Base-by-base conservation (phyloP, 495 filamentous ascomycete genomes). In the Extremus antarcticus region DNA sequence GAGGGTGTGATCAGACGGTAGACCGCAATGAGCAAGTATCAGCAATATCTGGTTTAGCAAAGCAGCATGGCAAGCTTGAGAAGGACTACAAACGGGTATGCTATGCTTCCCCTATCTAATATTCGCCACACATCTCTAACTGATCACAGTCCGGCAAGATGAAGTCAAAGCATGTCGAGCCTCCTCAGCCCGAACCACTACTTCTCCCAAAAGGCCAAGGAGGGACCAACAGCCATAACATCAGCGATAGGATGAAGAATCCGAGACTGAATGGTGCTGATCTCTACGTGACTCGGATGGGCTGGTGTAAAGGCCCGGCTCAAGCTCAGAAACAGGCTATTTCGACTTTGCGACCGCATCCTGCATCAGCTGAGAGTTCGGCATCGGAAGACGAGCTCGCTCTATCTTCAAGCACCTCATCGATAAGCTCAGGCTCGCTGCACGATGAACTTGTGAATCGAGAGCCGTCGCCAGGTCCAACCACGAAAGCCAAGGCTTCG, bases 211-310 rank as follows among this genome's bases (percentile, higher is more conserved):
- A 57, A 29, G 56, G 63, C 23, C 64, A 49, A 1, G 54, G 55
- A 4, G 54, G 57, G 7, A 55, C 59, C 15, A 38, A 1, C 17
- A 59, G 55, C 43, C 50, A 47, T 15, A 58, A 58, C 8, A 54
- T 69, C 10, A 55, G 54, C 29, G 73, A 73, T 10, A 66, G 76
- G 0, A 76, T 63, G 50, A 75, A 74, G 56, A 63, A 71, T 61
- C 63, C 69, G 11, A 68, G 73, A 20, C 68, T 78, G 0, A 66
- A 72, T 17, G 75, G 76, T 19, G 73, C 75, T 19, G 75, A 78
- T 55, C 63, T 78, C 0, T 78, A 77, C 49, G 76, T 78, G n/a
- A 71, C 71, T 19, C 59, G 76, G 7, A 59, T 78, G 8, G 73
- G 71, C 7, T 61, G 56, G 50, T 40, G 32, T 53, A 52, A 55